These are phyloP conservation scores for Phaeosphaeria sp. DNA, from an alignment of 2,329 filamentous ascomycete species.

Conservation along the genomic window DNA sequence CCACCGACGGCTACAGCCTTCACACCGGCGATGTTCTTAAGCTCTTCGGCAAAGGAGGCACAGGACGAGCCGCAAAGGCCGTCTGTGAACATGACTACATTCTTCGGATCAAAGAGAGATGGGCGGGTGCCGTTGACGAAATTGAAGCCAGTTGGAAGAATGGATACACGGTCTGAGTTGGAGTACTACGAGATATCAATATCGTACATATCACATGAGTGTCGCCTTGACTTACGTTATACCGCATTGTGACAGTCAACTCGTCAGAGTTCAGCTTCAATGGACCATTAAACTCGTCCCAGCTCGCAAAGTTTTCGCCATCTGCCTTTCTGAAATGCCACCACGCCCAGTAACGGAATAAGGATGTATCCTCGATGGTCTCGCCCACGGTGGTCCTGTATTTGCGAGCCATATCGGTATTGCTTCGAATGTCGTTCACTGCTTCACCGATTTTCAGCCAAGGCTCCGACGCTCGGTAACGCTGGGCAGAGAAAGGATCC, in stretches of 20 bases:
- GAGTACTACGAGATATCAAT: constrained; percentile 21
- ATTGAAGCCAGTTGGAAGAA: constrained; percentile 16
- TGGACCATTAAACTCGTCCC: constrained; percentile 54
- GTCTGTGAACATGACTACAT: constrained; percentile 57
- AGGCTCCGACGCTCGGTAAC: constrained; percentile 25
- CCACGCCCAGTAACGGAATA: constrained; percentile 29
- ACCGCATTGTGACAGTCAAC: constrained; percentile 47
- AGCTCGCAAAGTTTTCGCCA: constrained; percentile 47
- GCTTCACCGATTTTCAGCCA: constrained; percentile 28
- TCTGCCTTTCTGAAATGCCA: constrained; percentile 32
- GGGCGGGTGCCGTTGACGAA: constrained; percentile 28
- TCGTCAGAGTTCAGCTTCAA: constrained; percentile 40
- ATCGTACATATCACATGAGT: not conserved
- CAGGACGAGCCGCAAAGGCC: constrained; percentile 66
- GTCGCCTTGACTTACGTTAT: constrained; percentile 28
- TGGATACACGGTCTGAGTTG: constrained; percentile 24
- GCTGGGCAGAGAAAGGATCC: constrained; percentile 45
- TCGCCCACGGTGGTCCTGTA: constrained; percentile 9
- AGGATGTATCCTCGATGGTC: constrained; percentile 15
- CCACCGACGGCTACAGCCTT: constrained; percentile 65
- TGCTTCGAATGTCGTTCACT: constrained; percentile 28
- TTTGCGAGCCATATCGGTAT: constrained; percentile 6
- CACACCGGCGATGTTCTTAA: constrained; percentile 60
- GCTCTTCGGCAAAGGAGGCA: constrained; percentile 61
- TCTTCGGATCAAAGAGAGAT: constrained; percentile 45